Evolutionary conservation across 2,329 filamentous ascomycete genomes (phyloP), one percentile per base, ranked within the genome.

Genomic region (Coniochaeta sp.): DNA sequence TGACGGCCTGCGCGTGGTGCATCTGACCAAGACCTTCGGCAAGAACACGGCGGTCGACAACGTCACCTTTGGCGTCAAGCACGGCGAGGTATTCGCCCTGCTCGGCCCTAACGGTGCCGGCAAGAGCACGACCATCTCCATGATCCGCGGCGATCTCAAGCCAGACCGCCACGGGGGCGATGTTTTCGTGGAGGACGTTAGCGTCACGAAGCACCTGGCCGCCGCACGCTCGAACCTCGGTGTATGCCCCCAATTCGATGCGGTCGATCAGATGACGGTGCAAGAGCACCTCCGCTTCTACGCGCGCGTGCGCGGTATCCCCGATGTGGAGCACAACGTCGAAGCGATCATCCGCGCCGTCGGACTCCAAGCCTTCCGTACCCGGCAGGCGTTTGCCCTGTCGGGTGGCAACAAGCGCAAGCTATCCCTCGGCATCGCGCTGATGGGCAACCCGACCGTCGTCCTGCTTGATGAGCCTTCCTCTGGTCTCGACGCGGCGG

Each of bases 401-500:
- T 93, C 89, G 0, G 93, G 93, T 9, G 93, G 93, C 33, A 97
- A 96, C 76, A 96, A 96, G 77, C 82, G 93, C n/a, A 98, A 97
- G 73, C 78, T 98, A 1, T 91, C 86, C 19, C 81, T 97, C 0
- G 93, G 89, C 3, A 96, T 97, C 60, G 93, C 93, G 0, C 77
- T 98, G 1, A 96, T 96, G 83, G 93, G 93, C 4, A 96, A 97
- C 67, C 93, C 93, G 0, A 85, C 87, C 0, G 92, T 96, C 0
- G 78, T 98, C 1, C 80, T 97, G 0, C 86, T 97, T 1, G 93
- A 98, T 68, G 93, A 97, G 70, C 93, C 93, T 0, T 90, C 85
- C 0, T 92, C 88, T 0, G 92, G 93, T 0, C 89, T 97, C 77
- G 93, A 98, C 67, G 92, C 93, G 0, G 91, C 91, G 0, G 89